Evolutionary conservation across 345 rosid genomes (phyloP).

Genomic region (Garcia nutans): DNA sequence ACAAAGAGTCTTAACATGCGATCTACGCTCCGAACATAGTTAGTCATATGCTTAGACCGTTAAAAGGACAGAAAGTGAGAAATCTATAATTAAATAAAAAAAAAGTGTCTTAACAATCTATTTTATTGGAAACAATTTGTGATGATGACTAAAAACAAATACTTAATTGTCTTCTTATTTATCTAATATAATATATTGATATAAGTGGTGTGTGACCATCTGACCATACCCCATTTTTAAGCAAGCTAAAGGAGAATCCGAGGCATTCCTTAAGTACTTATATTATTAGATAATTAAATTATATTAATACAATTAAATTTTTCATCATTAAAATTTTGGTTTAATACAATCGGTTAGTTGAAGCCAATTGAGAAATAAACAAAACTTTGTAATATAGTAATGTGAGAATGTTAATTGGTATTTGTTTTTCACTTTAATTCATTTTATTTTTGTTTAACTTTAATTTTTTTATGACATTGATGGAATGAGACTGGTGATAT

Average conservation of each 20-base stretch:
- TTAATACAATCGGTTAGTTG: not conserved
- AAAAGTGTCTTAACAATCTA: not conserved
- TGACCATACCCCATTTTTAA: constrained; percentile 21
- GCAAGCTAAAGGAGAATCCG: constrained; percentile 31
- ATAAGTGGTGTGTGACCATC: not conserved
- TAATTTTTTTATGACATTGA: too few relatives aligned
- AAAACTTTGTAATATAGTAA: not conserved
- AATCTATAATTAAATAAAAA: too few relatives aligned
- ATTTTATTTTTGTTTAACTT: not conserved
- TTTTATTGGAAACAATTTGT: constrained; percentile 5
- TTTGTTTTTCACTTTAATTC: not conserved
- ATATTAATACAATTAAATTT: not conserved
- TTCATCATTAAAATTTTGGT: not conserved
- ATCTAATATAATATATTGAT: not conserved
- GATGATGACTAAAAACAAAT: constrained; percentile 1
- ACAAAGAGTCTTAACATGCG: too few relatives aligned
- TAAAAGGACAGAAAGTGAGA: too few relatives aligned
- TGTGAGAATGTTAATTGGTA: not conserved
- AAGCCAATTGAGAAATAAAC: not conserved
- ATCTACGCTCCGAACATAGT: too few relatives aligned
- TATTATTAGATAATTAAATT: constrained; percentile 4
- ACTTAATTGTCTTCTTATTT: constrained; percentile 14
- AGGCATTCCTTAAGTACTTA: constrained; percentile 16
- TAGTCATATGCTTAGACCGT: too few relatives aligned
- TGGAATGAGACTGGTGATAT: too few relatives aligned